Base-by-base conservation (phyloP, 148 eudicot species). In the Gaultheria prostrata region DNA sequence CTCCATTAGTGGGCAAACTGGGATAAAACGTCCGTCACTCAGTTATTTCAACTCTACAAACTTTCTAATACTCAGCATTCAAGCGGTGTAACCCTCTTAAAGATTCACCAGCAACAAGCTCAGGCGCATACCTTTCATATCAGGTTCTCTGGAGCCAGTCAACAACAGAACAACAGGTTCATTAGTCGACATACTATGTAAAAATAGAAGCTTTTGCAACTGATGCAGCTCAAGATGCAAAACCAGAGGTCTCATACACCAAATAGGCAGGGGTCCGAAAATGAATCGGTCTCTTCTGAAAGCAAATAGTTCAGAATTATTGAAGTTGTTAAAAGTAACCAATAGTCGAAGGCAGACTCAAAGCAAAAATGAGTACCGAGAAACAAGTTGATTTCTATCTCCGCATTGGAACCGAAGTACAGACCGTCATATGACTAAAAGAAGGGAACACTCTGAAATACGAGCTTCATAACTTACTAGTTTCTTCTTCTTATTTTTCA, bases 131-230 rank as follows among this genome's bases (percentile, higher is more conserved):
- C 99, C 98, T n/a, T 94, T 96, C 82, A 96, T 74, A 82, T 89
- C 91, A 70, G 97, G 95, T 79, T 90, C 91, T 87, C 84, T 93
- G 95, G 82, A 96, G 94, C 99, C 99, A 96, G 46, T 96, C 98
- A 89, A 90, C 97, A 39, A n/a, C n/a, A 98, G 93, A 88, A 96
- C 97, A 83, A 96, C 98, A 81, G 99, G 97, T 81, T 96, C 97
- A 70, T 56, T 86, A n/a, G 92, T 87, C n/a, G 94, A 87, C 92
- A 92, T 87, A 86, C 75, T 87, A 88, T 14, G 89, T 88, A 57
- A 92, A 89, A 83, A 83, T 90, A 73, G 83, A 77, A 17, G 88
- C 87, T 83, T 83, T 89, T 12, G 84, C 75, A 12, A 82, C 80
- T 53, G 90, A 53, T 15, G 91, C 83, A 50, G 95, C 76, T 81